A percentile compares a stretch with the other conserved stretches of the same genome.
Evolutionary conservation across 1,284 basidiomycete species (phyloP).

Genomic region (Tetrapyrgos nigripes): DNA sequence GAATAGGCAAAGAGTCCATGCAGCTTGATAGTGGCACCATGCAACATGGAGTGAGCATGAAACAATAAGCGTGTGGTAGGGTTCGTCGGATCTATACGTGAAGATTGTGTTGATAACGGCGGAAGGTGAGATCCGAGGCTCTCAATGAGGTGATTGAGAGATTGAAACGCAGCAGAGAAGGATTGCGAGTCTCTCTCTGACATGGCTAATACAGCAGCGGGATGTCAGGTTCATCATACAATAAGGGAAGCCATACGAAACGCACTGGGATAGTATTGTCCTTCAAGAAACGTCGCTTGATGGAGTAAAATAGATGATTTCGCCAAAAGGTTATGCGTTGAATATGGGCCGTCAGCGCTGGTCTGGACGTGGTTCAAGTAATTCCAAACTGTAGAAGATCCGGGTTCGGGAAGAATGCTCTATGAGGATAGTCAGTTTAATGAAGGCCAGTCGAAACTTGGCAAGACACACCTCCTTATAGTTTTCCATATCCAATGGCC

Average conservation of each 20-base stretch:
- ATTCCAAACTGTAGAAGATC: conserved; percentile 12
- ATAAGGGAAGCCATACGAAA: conserved; percentile 10
- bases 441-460: background rate
- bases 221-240: no score
- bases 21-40: conserved; percentile 50
- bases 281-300: conserved; percentile 45
- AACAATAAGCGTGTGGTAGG: conserved; percentile 40
- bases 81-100: conserved; percentile 32
- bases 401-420: conserved; percentile 13
- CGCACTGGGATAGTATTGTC: conserved; percentile 48
- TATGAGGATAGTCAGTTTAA: conserved; percentile 7
- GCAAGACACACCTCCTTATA: conserved; percentile 17
- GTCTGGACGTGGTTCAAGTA: conserved; percentile 15
- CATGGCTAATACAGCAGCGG: no score
- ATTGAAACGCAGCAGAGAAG: conserved; percentile 44
- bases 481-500: conserved; percentile 20
- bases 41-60: conserved; percentile 46
- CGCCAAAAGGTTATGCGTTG: conserved; percentile 4
- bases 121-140: conserved; percentile 40
- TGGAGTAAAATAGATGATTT: conserved; percentile 50
- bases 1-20: conserved; percentile 46
- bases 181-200: conserved; percentile 39
- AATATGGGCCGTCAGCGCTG: conserved; percentile 1
- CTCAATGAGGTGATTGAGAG: conserved; percentile 47
- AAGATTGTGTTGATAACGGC: conserved; percentile 29